Evolutionary conservation across 495 filamentous ascomycete genomes (phyloP).

Genomic region (Halenospora varia): DNA sequence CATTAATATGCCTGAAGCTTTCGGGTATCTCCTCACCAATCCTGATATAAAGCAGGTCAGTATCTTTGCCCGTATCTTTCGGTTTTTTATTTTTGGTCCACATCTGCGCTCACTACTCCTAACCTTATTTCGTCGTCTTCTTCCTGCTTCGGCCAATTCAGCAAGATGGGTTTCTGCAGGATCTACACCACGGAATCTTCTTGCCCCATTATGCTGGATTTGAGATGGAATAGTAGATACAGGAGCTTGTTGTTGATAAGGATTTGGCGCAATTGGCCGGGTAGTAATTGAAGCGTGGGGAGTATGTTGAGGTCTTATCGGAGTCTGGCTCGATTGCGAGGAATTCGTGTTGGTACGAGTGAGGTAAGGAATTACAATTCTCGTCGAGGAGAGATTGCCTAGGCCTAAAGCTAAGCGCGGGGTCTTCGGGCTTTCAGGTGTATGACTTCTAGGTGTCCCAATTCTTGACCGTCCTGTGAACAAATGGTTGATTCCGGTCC

Average conservation of each 20-base stretch:
- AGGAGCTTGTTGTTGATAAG: conserved; percentile 2
- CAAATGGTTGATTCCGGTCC: conserved; percentile 20
- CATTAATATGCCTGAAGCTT: neutral
- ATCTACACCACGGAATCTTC: conserved; percentile 32
- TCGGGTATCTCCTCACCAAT: conserved; percentile 50
- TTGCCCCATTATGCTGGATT: conserved; percentile 6
- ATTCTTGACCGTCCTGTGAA: conserved; percentile 29
- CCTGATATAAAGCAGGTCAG: conserved; percentile 35
- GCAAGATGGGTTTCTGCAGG: conserved; percentile 33
- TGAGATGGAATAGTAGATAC: conserved; percentile 12
- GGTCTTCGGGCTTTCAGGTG: conserved; percentile 38
- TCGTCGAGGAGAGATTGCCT: conserved; percentile 33
- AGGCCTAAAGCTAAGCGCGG: conserved; percentile 33
- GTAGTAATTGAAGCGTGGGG: conserved; percentile 5
- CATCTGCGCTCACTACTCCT: conserved; percentile 8
- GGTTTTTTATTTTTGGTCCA: conserved; percentile 45
- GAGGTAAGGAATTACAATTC: conserved; percentile 37
- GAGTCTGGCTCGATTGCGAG: conserved; percentile 1
- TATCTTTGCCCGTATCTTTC: conserved; percentile 49
- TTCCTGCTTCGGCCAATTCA: conserved; percentile 25
- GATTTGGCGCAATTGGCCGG: conserved; percentile 6
- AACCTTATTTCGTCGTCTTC: conserved; percentile 16
- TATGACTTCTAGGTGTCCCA: conserved; percentile 10
- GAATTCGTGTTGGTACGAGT: conserved; percentile 12
- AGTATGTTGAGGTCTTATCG: conserved; percentile 7